Base-by-base conservation (phyloP, 768 basidiomycete species). In the Serendipita sp. region DNA sequence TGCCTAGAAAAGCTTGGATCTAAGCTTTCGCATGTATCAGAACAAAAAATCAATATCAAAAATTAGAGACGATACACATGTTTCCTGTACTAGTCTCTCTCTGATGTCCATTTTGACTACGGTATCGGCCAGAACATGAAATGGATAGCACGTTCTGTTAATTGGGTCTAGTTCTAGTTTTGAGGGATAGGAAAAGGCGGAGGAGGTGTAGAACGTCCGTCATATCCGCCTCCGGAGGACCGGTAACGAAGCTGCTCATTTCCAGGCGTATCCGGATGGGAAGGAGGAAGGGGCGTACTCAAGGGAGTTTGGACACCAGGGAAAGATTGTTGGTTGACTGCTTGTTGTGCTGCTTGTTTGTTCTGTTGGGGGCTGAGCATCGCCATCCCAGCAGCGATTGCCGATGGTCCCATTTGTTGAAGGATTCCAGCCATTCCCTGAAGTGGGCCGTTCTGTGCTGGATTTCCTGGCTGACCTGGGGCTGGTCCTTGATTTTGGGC, bases 401-500 rank as follows among this genome's bases (percentile, higher is more conserved):
- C 55, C 2, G 55, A 23, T 8, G 55, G 55, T 37, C 55, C 55
- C 27, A 60, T 33, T 29, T 60, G 55, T 60, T 60, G 27, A 2
- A n/a, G 16, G 29, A 60, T 4, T 60, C 55, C 55, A 29, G 33
- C 27, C 16, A 60, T 33, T n/a, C 55, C 55, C 36, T 60, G 55
- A 29, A 60, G 11, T n/a, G 55, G 55, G 1, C 55, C 55, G 29
- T 60, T 60, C 34, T 60, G 55, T 36, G 55, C 55, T 29, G 55
- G 55, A 36, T 60, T 60, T 31, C 55, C 55, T 37, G 55, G 29
- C 31, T 60, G 55, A 5, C 55, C 55, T 23, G 55, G 55, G 10
- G 55, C 55, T 37, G 55, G 55, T 60, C 55, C 55, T 37, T 60
- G 55, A 18, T 65, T 62, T 2, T 62, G 63, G 44, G 66, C 65